A percentile compares a stretch with the other conserved stretches of the same genome.
Conservation (phyloP, 768 basidiomycete species). For the Suillus brevipes region DNA sequence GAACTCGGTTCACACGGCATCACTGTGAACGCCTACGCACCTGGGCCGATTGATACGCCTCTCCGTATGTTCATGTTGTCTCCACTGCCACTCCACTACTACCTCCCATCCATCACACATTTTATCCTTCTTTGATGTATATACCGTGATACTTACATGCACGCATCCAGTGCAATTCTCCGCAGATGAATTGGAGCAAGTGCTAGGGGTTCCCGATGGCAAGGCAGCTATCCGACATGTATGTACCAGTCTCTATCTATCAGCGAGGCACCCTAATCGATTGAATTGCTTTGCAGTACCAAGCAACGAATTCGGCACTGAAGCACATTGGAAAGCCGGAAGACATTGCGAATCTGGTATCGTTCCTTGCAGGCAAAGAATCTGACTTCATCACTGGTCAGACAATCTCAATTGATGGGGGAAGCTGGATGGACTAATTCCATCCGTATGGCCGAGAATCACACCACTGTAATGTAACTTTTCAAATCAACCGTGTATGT, state of each 20-base stretch:
- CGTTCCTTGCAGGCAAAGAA: conserved; percentile 34
- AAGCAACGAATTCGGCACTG: conserved; percentile 17
- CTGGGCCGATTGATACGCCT: conserved; percentile 18
- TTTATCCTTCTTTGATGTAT: neutral
- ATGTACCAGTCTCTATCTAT: neutral
- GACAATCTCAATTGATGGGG: conserved; percentile 9
- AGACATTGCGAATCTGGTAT: conserved; percentile 32
- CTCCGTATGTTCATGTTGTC: conserved; percentile 14
- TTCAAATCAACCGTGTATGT: neutral
- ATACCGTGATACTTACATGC: neutral
- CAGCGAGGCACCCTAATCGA: neutral
- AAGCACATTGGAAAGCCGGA: conserved; percentile 7
- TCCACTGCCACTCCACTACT: neutral
- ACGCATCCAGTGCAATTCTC: neutral
- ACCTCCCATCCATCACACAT: neutral
- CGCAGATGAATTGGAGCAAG: neutral
- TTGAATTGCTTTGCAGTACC: neutral
- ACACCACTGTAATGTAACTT: neutral
- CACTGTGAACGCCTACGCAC: conserved; percentile 26
- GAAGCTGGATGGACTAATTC: conserved; percentile 5
- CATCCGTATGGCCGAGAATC: neutral
- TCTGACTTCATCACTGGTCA: conserved; percentile 32
- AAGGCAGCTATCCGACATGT: neutral
- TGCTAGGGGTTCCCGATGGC: neutral
- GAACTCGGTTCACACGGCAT: conserved; percentile 21